Percentiles rank a stretch among this genome's conserved stretches.
Conservation (phyloP, 805 yeast genomes). For the Spathaspora hagerdaliae region DNA sequence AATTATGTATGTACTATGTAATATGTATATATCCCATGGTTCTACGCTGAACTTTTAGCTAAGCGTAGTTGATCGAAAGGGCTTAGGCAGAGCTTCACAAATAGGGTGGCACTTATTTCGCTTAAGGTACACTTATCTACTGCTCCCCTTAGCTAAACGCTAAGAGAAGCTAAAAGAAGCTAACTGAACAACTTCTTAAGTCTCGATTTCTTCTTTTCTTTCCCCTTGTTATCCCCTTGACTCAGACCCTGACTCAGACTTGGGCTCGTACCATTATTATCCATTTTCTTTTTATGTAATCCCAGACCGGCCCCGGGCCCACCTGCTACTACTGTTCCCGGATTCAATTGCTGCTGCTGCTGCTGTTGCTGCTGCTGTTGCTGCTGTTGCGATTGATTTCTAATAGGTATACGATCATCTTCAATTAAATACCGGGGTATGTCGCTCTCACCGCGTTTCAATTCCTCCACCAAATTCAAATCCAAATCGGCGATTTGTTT, state of each 20-base stretch:
- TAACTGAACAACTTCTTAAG: conserved; percentile 44
- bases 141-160: too few relatives aligned
- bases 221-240: neutral
- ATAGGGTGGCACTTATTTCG: too few relatives aligned
- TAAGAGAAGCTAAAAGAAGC: neutral
- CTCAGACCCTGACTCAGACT: neutral
- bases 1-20: too few relatives aligned
- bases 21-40: too few relatives aligned
- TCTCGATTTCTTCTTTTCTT: conserved; percentile 42
- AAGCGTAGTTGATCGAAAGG: too few relatives aligned
- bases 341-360: too few relatives aligned
- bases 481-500: conserved; percentile 41
- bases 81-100: too few relatives aligned
- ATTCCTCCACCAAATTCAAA: conserved; percentile 27
- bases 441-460: conserved; percentile 21
- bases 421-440: conserved; percentile 45
- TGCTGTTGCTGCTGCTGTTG: conserved; percentile 9
- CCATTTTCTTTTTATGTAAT: neutral
- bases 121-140: too few relatives aligned
- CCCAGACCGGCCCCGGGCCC: too few relatives aligned
- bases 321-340: too few relatives aligned
- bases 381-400: neutral
- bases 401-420: conserved; percentile 13
- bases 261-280: neutral
- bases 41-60: too few relatives aligned